Evolutionary conservation across 2,329 filamentous ascomycete genomes (phyloP), one percentile per base, ranked within the genome.

Genomic region (Pestalotiopsis sp.): DNA sequence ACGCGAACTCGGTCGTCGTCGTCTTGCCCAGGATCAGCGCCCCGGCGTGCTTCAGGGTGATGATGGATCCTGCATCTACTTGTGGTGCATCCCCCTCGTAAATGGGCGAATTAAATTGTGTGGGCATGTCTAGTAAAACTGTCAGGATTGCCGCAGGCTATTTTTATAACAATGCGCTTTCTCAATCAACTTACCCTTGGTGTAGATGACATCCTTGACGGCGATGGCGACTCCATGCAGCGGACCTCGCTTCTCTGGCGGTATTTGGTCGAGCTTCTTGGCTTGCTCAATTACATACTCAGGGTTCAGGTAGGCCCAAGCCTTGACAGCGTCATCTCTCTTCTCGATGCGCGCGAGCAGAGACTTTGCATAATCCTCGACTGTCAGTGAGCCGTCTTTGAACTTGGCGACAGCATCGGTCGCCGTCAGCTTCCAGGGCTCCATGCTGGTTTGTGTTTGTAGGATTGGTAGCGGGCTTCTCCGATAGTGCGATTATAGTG

Each of bases 1-100:
- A 85, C 0, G 90, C 88, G 72, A 92, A 91, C 73, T 92, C 89
- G 0, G 90, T 90, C 0, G 90, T 92, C 0, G 85, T 87, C 0
- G 87, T 88, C 73, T 90, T 87, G 27, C 84, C 81, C 11, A 91
- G 79, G n/a, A 91, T 83, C 12, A 90, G 77, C 2, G 87, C 88
- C 0, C 89, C 88, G 2, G 85, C 84, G 7, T 83, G 76, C 2
- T 88, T 83, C 3, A 91, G 79, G 3, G 85, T 82, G 2, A 81
- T 81, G 36, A 91, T 79, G 5, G 81, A 83, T 0, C 80, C 84
- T 1, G 88, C 86, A 73, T 91, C 88, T 5, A 88, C 73, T 20
- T 80, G 77, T 2, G 80, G 79, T 1, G 83, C 80, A 68, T 84
- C 76, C 2, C 78, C 77, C 27, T 80, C 74, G 73, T 89, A 90